Percentiles rank a stretch among this genome's conserved stretches.
phyloP scores from a whole-genome alignment of 208 protist species.

The Leishmania mexicana region DNA sequence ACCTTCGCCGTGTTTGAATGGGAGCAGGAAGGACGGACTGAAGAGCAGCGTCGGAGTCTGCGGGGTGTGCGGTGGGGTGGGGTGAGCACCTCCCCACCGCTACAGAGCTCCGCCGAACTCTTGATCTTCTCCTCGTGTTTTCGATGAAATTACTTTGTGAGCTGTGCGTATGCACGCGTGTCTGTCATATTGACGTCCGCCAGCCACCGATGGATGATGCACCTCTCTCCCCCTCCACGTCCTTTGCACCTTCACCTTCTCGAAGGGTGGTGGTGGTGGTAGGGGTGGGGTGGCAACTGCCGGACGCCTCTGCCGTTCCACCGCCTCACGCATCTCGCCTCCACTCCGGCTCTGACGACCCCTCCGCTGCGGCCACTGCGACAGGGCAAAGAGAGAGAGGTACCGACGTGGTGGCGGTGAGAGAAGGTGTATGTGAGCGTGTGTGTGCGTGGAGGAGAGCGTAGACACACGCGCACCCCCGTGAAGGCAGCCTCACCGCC shows the following conservation, averaged over 20 bases:
- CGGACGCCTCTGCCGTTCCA: not conserved
- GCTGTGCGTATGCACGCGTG: not conserved
- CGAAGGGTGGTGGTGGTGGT: not conserved
- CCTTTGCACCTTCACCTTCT: not conserved
- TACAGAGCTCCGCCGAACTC: not conserved
- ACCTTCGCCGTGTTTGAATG: not conserved
- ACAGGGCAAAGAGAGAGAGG: not conserved
- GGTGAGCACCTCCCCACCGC: not conserved
- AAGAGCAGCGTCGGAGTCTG: not conserved
- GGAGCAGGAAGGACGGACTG: not conserved
- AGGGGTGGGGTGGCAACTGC: not conserved
- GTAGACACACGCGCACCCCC: not conserved
- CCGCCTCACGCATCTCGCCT: not conserved
- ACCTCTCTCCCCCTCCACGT: not conserved
- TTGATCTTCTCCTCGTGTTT: not conserved
- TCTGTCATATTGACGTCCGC: not conserved
- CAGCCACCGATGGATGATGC: not conserved
- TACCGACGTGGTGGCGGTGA: not conserved
- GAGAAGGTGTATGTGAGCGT: not conserved
- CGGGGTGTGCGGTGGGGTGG: not conserved
- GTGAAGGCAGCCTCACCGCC: not conserved
- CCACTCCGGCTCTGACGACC: not conserved
- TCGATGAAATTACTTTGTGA: too few species aligned
- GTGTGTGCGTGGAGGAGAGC: too few species aligned
- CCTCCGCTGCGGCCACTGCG: not conserved